Evolutionary conservation across 805 yeast genomes (phyloP).

Genomic region (Ogataea methylovora): DNA sequence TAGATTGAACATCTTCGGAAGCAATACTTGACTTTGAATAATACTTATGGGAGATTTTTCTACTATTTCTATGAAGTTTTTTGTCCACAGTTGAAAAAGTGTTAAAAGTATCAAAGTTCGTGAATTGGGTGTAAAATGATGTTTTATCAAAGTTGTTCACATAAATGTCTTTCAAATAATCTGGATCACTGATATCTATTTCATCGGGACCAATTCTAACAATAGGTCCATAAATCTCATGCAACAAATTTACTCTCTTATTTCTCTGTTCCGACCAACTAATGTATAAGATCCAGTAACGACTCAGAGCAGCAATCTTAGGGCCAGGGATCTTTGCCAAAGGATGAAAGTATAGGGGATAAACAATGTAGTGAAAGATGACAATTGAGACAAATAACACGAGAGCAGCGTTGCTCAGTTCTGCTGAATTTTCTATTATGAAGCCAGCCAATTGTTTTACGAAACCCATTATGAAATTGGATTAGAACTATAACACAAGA

Average conservation of each 20-base stretch:
- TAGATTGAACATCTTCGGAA: conserved; percentile 22
- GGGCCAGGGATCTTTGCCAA: conserved; percentile 55
- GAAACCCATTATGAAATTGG: too few species aligned
- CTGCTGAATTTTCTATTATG: too few species aligned
- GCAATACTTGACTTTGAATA: conserved; percentile 38
- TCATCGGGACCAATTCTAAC: conserved; percentile 57
- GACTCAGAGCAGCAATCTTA: conserved; percentile 36
- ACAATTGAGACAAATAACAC: conserved; percentile 2
- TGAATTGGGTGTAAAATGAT: conserved; percentile 50
- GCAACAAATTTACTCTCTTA: conserved; percentile 41
- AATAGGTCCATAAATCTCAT: conserved; percentile 51
- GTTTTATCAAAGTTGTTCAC: conserved; percentile 49
- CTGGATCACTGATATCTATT: conserved; percentile 46
- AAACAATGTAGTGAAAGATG: conserved; percentile 17
- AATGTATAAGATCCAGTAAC: conserved; percentile 31
- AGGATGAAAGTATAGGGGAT: conserved; percentile 44
- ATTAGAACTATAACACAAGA: too few species aligned
- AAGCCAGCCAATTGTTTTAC: too few species aligned
- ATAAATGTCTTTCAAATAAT: conserved; percentile 48
- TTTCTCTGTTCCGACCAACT: conserved; percentile 44
- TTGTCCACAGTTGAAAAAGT: conserved; percentile 51
- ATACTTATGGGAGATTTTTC: conserved; percentile 32
- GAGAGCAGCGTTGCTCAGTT: too few species aligned
- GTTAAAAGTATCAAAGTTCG: conserved; percentile 49
- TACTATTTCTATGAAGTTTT: conserved; percentile 35